These are phyloP conservation scores for Brachypodium distachyon DNA, from an alignment of 202 grass and related monocot species.

Conservation along the genomic window DNA sequence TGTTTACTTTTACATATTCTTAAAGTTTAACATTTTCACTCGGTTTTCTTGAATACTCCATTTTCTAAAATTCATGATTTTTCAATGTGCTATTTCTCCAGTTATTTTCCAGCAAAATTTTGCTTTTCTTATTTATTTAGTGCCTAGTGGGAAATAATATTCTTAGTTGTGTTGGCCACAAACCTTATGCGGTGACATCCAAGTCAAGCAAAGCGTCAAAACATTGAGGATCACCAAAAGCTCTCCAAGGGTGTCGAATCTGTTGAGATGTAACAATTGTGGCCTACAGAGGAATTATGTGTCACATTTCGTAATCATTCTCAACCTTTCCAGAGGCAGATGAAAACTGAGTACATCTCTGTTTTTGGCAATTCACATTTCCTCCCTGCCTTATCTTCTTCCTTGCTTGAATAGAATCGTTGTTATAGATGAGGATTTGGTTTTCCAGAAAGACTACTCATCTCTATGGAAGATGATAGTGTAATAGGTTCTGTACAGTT, in stretches of 20 bases:
- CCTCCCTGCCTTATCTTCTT: conserved; percentile 77
- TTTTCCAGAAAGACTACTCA: conserved; percentile 81
- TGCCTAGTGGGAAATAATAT: no score
- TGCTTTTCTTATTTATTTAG: no score
- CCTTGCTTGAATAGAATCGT: conserved; percentile 61
- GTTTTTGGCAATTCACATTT: conserved; percentile 80
- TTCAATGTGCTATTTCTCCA: no score
- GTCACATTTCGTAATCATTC: conserved; percentile 40
- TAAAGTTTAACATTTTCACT: no score
- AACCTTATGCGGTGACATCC: conserved; percentile 74
- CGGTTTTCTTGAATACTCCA: no score
- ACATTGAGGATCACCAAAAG: conserved; percentile 49
- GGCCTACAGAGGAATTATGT: conserved; percentile 71
- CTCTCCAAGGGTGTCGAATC: conserved; percentile 18
- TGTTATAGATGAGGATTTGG: conserved; percentile 87
- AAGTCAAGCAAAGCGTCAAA: no score
- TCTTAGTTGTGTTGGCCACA: no score
- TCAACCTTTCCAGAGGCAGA: conserved; percentile 23
- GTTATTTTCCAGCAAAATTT: no score
- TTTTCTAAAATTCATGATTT: no score
- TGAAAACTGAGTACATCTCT: conserved; percentile 78
- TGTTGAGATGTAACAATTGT: conserved; percentile 26
- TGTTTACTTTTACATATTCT: no score
- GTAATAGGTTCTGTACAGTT: conserved; percentile 56
- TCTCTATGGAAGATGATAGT: conserved; percentile 67